Conservation (phyloP, 1,284 basidiomycete genomes). For the Pseudozyma hubeiensis region DNA sequence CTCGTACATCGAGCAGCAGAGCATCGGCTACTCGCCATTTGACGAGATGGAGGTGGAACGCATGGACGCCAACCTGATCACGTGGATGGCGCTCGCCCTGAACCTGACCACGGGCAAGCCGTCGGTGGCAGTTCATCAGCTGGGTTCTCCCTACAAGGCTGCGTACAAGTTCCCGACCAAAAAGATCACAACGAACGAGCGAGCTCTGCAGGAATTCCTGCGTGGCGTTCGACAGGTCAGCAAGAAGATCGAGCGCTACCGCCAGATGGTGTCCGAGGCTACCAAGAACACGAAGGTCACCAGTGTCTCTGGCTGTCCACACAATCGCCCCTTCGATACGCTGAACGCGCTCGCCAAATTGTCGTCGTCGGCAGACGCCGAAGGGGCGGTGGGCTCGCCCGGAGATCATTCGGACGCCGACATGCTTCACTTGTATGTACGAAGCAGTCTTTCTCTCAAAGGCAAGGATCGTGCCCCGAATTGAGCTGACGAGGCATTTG, state of each 20-base stretch:
- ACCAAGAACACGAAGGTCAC: neutral
- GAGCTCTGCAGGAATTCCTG: neutral
- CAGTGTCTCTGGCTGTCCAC: neutral
- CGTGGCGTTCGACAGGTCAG: constrained; percentile 9
- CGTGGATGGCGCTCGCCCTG: constrained; percentile 11
- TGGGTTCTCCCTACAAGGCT: neutral
- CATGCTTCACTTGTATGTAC: neutral
- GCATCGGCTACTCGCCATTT: constrained; percentile 16
- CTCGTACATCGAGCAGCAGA: constrained; percentile 21
- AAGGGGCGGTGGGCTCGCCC: too few species aligned
- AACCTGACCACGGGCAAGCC: neutral
- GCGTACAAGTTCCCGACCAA: neutral
- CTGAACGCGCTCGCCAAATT: constrained; percentile 9
- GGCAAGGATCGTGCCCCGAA: constrained; percentile 23
- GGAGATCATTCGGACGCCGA: neutral
- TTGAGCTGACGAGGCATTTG: neutral
- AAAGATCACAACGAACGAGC: neutral
- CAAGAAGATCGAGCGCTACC: constrained; percentile 16
- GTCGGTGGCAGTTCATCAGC: too few species aligned
- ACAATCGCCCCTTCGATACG: constrained; percentile 10
- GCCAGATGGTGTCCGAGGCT: constrained; percentile 8
- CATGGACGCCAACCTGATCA: constrained; percentile 7
- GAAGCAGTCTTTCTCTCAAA: constrained; percentile 5
- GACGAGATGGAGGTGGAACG: constrained; percentile 27
- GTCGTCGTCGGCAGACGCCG: neutral